Evolutionary conservation across 352 stramenopile species (phyloP), one percentile per base, ranked within the genome.

Genomic region (Saprolegnia diclina): DNA sequence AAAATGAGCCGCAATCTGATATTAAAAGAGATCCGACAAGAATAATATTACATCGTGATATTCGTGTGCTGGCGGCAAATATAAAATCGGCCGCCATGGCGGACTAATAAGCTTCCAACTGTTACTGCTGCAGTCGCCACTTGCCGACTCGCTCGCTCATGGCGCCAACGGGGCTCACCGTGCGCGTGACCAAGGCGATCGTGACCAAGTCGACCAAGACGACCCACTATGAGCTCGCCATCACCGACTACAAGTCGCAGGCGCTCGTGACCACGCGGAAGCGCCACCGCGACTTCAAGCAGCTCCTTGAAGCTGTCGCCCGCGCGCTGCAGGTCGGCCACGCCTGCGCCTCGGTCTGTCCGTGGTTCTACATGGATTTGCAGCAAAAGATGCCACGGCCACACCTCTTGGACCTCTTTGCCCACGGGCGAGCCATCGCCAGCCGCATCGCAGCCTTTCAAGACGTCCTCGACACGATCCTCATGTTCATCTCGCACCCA

Each of bases 351-450:
- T 52, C 42, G 29, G 35, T 69, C 7, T 59, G 63, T 69, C 46
- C 44, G 32, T 61, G 63, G 63, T 69, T 69, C 37, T 69, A 45
- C 32, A 37, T 69, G 42, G 45, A 69, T 37, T 14, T 59, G 11
- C 63, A 46, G n/a, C 35, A 52, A 18, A 61, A 65, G 19, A 52
- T 45, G 26, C 57, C 57, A 19, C 52, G 52, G 3, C 52, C 52
- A 11, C 11, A 24, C 35, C 3, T 40, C 19, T 10, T 59, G 11
- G 11, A 14, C 11, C 35, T 52, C 57, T 26, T 45, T 52, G 22
- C 57, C 45, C 57, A 65, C 22, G 57, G 32, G 48, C 26, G 53
- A 59, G 44, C 38, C 53, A 62, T 61, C 18, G 37, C 63, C 1
- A 13, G 21, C 11, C 44, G 37, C 22, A 52, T 55, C 22, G n/a